Percentiles rank a stretch among this genome's conserved stretches.
Evolutionary conservation across 1,139 yeast genomes (phyloP).

Genomic region (Hansenula lynferdii): DNA sequence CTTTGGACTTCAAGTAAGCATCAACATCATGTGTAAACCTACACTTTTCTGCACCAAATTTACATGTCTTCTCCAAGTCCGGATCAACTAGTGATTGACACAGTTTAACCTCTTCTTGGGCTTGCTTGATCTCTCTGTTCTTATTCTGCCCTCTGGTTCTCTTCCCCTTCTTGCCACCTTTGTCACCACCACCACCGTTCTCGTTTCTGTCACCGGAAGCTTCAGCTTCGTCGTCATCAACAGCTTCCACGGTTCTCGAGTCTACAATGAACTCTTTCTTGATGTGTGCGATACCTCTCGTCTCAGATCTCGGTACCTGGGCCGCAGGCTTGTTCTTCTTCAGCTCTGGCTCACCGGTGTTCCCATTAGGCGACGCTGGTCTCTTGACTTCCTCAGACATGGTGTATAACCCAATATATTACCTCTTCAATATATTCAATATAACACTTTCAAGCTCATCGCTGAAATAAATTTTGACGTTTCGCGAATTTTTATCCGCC

Average conservation of each 20-base stretch:
- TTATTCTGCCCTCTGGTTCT: slow-evolving; percentile 84
- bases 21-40: slow-evolving; percentile 71
- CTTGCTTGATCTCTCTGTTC: slow-evolving; percentile 72
- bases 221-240: slow-evolving; percentile 28
- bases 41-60: slow-evolving; percentile 68
- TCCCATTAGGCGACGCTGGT: slow-evolving; percentile 13
- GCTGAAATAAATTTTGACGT: too few species aligned
- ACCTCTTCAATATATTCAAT: too few species aligned
- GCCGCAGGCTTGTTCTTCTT: slow-evolving; percentile 5
- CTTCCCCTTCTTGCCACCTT: slow-evolving; percentile 40
- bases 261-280: slow-evolving; percentile 55
- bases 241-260: slow-evolving; percentile 11
- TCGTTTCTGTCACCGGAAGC: slow-evolving; percentile 29
- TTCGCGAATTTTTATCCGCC: too few species aligned
- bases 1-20: slow-evolving; percentile 60
- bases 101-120: slow-evolving; percentile 57
- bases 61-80: slow-evolving; percentile 43
- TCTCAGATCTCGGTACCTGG: slow-evolving; percentile 7
- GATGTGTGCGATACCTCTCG: slow-evolving; percentile 60
- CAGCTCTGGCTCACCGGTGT: neutral
- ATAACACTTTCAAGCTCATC: too few species aligned
- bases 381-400: slow-evolving; percentile 10
- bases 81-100: slow-evolving; percentile 63
- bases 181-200: slow-evolving; percentile 33
- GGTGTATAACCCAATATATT: too few species aligned